Evolutionary conservation across 768 basidiomycete species (phyloP), one percentile per base, ranked within the genome.

Genomic region (Pisolithus orientalis): DNA sequence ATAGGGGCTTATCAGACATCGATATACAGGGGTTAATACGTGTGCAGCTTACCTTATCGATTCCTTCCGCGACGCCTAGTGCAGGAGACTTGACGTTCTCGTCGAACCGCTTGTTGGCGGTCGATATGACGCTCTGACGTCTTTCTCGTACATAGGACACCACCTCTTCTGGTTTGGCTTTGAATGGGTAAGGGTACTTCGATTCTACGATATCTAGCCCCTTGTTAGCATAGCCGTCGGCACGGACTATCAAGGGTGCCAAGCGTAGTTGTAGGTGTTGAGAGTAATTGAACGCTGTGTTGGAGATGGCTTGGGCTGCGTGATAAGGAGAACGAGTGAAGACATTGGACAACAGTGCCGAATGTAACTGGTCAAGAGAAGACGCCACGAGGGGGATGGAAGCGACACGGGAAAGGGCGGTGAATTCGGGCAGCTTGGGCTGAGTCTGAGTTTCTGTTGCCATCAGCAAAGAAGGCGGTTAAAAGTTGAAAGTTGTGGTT

Each of bases 121-220:
- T 62, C 14, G 77, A 71, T 6, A 79, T 75, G 40, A 80, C 78
- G 61, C 65, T 76, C 56, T 85, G 77, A 45, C 75, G 78, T 53
- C 74, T 72, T 53, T 80, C 74, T 58, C 78, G 80, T 38, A 89
- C 75, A 54, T 79, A 80, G 10, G 71, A 74, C 29, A 73, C 73
- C 21, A 92, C 79, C 3, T 90, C 87, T 59, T 85, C 85, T 3
- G 87, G 84, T 60, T 81, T 80, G 16, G 80, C 80, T 54, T 80
- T 74, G 77, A 90, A 92, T 5, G 87, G 80, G 63, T 83, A 85
- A 11, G 89, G 90, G 64, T 83, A 89, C 49, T 80, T 79, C 50
- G 77, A 74, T 72, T 90, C 76, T 50, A 90, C 85, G 17, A 66
- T 81, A 63, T 91, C 87, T 38, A 89, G 75, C 28, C 81, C 85